Evolutionary conservation across 306 rosid genomes (phyloP), one percentile per base, ranked within the genome.

Genomic region (Mimosa pudica): DNA sequence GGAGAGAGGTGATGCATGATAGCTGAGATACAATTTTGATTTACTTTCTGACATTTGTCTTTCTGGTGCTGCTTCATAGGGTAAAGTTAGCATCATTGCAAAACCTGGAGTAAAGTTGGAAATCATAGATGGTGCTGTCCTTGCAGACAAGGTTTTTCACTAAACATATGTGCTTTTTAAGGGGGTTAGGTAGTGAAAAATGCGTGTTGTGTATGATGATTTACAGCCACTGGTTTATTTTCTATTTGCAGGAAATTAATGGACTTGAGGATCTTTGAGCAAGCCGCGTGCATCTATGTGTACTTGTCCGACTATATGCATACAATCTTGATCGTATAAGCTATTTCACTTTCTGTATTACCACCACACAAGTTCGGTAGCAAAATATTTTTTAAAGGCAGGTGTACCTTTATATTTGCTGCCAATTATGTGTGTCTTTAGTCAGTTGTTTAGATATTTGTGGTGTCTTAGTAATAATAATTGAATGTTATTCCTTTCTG

Each of bases 241-340:
- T 69, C 41, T 17, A 9, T 78, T 57, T 61, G 64, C 91, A 94
- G 98, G 87, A 89, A 79, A 89, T 94, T 79, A 88, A 84, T 32
- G 93, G 91, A 44, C 90, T 89, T 2, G 94, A 85, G 88, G 98
- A 94, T 77, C 71, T 94, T 33, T 89, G 81, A 88, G 74, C 73
- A 60, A 62, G 83, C 72, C 74, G 45, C 12, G 63, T 55, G 69
- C 36, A 35, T 60, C 45, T 78, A 75, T 46, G 63, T 64, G 81
- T 45, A 38, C 42, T 3, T 5, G 46, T 51, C 35, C 18, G 86
- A 45, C 79, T 38, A 61, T 54, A 36, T 78, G 33, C 74, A 36
- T 78, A 38, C 74, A 46, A 14, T 75, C 38, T 73, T 42, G 72
- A 57, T 73, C 36, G 71, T 66, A 52, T 17, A 35, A 45, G 70